Conservation (phyloP, 106 monocot genomes). For the Dioscorea zingiberensis region DNA sequence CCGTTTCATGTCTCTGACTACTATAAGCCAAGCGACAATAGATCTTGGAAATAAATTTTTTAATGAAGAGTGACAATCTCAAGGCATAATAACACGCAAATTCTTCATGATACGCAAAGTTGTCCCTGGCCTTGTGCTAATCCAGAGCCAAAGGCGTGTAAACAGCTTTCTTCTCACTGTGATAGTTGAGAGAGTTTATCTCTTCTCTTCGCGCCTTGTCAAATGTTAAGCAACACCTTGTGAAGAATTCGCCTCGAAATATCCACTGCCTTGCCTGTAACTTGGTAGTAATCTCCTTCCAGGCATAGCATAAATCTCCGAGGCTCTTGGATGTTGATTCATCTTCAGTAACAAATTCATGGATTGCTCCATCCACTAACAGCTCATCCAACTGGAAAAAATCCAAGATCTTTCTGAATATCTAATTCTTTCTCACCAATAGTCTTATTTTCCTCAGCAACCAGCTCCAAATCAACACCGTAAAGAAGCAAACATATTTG, state of each 20-base stretch:
- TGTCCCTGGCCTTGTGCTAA: neutral
- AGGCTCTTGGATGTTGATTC: conserved; percentile 1
- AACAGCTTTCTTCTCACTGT: conserved; percentile 5
- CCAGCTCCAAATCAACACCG: conserved; percentile 5
- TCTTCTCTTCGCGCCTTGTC: conserved; percentile 9
- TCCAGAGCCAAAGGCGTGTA: conserved; percentile 1
- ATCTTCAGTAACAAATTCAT: conserved; percentile 7
- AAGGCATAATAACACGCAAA: neutral
- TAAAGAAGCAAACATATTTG: conserved; percentile 14
- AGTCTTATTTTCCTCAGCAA: conserved; percentile 2
- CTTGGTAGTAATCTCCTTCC: neutral
- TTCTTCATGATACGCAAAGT: neutral
- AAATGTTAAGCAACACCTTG: conserved; percentile 1
- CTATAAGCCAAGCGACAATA: neutral
- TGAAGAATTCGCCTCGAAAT: neutral
- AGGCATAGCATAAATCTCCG: neutral
- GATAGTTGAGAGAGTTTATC: neutral
- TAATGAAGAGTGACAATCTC: conserved; percentile 7
- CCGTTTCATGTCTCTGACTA: conserved; percentile 8
- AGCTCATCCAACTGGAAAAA: conserved; percentile 14
- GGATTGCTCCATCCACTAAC: neutral
- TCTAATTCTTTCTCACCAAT: conserved; percentile 12
- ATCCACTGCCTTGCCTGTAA: neutral
- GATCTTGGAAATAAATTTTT: conserved; percentile 5
- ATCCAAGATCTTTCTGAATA: conserved; percentile 15